Evolutionary conservation across 495 filamentous ascomycete genomes (phyloP).

Genomic region (Aspergillus campestris): DNA sequence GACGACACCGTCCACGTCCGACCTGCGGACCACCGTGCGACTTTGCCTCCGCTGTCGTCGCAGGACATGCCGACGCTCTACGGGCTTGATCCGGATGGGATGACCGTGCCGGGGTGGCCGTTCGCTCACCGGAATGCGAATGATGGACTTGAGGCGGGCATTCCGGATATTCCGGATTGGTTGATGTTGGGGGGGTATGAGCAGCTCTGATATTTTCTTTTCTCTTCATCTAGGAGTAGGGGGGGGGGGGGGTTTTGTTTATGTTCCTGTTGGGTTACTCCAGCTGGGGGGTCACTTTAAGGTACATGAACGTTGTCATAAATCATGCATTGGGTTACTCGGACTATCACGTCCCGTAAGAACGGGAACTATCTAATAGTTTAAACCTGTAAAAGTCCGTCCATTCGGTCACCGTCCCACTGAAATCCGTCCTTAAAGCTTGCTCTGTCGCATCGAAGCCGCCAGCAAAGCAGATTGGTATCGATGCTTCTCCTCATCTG

Average conservation of each 20-base stretch:
- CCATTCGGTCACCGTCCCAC: too few relatives aligned
- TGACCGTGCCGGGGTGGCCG: slow-evolving; percentile 10
- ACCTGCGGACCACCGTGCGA: not conserved
- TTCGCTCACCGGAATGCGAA: slow-evolving; percentile 5
- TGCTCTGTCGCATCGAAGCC: slow-evolving; percentile 14
- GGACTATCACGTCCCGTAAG: too few relatives aligned
- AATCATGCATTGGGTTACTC: too few relatives aligned
- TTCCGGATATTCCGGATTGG: slow-evolving; percentile 25
- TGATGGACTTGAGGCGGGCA: slow-evolving; percentile 5
- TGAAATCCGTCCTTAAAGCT: slow-evolving; percentile 10
- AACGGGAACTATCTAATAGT: too few relatives aligned
- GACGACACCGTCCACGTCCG: not conserved
- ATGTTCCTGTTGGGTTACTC: too few relatives aligned
- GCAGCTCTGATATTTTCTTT: slow-evolving; percentile 8
- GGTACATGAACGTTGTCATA: too few relatives aligned
- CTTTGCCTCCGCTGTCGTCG: not conserved
- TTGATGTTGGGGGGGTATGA: slow-evolving; percentile 22
- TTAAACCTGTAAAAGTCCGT: too few relatives aligned
- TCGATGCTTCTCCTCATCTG: slow-evolving; percentile 8
- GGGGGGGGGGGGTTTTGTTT: too few relatives aligned
- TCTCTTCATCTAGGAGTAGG: too few relatives aligned
- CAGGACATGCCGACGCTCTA: not conserved
- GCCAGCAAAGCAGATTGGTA: slow-evolving; percentile 12
- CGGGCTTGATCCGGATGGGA: not conserved
- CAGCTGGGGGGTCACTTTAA: too few relatives aligned